Evolutionary conservation across 2,329 filamentous ascomycete genomes (phyloP), one percentile per base, ranked within the genome.

Genomic region (Nothopassalora personata): DNA sequence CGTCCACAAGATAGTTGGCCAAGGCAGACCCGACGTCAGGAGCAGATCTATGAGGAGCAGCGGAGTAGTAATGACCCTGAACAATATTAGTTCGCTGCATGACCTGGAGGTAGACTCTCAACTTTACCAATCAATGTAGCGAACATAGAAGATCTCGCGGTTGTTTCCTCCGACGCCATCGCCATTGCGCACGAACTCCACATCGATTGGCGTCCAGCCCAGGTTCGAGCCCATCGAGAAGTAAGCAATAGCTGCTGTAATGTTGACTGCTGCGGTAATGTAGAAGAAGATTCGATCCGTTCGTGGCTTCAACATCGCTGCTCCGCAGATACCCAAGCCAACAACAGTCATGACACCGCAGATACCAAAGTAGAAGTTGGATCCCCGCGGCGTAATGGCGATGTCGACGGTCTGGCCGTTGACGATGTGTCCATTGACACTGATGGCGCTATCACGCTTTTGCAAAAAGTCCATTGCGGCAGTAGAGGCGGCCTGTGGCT

Each of bases 181-280:
- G 51, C 74, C 69, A 43, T 60, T 71, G 27, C 76, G 74, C 2
- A 72, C 74, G 58, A 80, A 88, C 66, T 88, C 80, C 31, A 83
- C 83, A 19, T 74, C 67, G 60, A 86, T 84, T 1, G 83, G 81
- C 1, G 81, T 79, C 70, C 82, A 83, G 30, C 84, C 84, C 0
- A 87, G 74, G 64, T 85, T 83, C 4, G 83, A 81, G 13, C 79
- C 84, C 82, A 86, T 84, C 55, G 79, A 76, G 71, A 82, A 87
- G 72, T 86, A 86, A 4, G 83, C 76, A 62, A 87, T 83, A 34
- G 79, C 75, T 2, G 84, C 82, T 7, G 84, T 79, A 49, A 84
- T 76, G 33, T 81, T 80, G 58, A 84, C 79, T 1, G 73, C 74
- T 1, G 81, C 79, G 0, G 81, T 82, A 63, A 85, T 80, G 73